Percentiles rank a stretch among this genome's conserved stretches.
phyloP scores from a whole-genome alignment of 2,329 filamentous ascomycete genomes.

The Moelleriella libera region DNA sequence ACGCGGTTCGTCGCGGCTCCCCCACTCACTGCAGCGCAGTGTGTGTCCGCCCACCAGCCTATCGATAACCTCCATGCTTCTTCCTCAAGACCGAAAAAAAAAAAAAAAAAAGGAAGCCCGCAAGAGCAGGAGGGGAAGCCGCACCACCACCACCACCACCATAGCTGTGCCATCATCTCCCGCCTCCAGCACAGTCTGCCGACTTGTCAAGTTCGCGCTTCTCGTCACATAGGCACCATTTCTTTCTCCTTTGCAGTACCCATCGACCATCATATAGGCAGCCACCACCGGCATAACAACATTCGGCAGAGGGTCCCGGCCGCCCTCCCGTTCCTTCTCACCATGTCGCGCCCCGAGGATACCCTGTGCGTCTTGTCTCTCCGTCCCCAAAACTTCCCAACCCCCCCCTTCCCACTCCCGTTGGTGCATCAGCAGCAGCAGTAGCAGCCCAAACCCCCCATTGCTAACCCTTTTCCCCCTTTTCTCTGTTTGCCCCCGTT shows the following conservation, averaged over 20 bases:
- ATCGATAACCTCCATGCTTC: too few species aligned
- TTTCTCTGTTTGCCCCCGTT: background rate
- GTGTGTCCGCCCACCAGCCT: too few species aligned
- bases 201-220: too few species aligned
- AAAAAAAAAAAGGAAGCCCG: too few species aligned
- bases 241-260: background rate
- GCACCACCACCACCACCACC: too few species aligned
- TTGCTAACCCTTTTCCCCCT: background rate
- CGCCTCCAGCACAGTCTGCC: too few species aligned
- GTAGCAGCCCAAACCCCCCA: background rate
- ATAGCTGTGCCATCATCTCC: too few species aligned
- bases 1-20: too few species aligned
- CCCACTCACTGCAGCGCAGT: too few species aligned
- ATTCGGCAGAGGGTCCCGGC: background rate
- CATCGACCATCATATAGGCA: background rate
- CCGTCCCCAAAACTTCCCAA: slow-evolving; percentile 8
- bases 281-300: background rate
- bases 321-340: slow-evolving; percentile 17
- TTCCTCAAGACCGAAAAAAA: too few species aligned
- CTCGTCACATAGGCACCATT: background rate
- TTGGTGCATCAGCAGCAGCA: too few species aligned
- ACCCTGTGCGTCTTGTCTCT: slow-evolving; percentile 48
- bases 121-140: too few species aligned
- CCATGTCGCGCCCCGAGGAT: slow-evolving; percentile 95
- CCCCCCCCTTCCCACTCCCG: slow-evolving; percentile 6